Conservation (phyloP, 1,284 basidiomycete species). For the Veloboletus limbatus region DNA sequence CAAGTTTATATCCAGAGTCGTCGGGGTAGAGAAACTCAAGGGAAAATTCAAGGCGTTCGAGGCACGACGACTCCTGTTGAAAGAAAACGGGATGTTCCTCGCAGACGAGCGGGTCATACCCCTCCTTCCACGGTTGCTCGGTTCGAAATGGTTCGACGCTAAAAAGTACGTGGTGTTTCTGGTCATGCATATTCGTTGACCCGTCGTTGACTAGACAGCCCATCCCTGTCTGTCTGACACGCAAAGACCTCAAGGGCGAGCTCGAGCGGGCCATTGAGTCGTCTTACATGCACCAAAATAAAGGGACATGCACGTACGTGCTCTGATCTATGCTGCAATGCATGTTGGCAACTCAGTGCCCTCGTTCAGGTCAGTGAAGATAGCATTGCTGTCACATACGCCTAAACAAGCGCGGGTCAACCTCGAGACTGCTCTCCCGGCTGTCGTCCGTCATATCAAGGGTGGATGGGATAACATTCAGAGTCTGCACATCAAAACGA, state of each 20-base stretch:
- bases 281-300: slow-evolving; percentile 92
- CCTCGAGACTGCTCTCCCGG: slow-evolving; percentile 76
- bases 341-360: background rate
- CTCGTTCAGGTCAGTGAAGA: slow-evolving; percentile 72
- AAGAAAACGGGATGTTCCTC: slow-evolving; percentile 90
- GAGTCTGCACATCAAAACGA: slow-evolving; percentile 89
- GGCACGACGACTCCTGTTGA: slow-evolving; percentile 79
- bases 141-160: slow-evolving; percentile 88
- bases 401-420: slow-evolving; percentile 78
- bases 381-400: slow-evolving; percentile 75
- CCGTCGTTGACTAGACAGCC: slow-evolving; percentile 64
- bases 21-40: slow-evolving; percentile 54
- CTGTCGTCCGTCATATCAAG: slow-evolving; percentile 67
- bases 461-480: slow-evolving; percentile 93
- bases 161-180: slow-evolving; percentile 70
- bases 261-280: slow-evolving; percentile 88
- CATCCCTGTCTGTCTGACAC: slow-evolving; percentile 83
- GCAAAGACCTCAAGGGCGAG: slow-evolving; percentile 86
- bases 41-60: slow-evolving; percentile 95
- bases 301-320: slow-evolving; percentile 86
- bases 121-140: slow-evolving; percentile 84
- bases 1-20: slow-evolving; percentile 90
- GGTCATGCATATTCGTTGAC: slow-evolving; percentile 10
- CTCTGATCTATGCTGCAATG: background rate
- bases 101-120: slow-evolving; percentile 90